A percentile compares a stretch with the other conserved stretches of the same genome.
Evolutionary conservation across 2,329 filamentous ascomycete genomes (phyloP).

Genomic region (Ustilaginoidea virens): DNA sequence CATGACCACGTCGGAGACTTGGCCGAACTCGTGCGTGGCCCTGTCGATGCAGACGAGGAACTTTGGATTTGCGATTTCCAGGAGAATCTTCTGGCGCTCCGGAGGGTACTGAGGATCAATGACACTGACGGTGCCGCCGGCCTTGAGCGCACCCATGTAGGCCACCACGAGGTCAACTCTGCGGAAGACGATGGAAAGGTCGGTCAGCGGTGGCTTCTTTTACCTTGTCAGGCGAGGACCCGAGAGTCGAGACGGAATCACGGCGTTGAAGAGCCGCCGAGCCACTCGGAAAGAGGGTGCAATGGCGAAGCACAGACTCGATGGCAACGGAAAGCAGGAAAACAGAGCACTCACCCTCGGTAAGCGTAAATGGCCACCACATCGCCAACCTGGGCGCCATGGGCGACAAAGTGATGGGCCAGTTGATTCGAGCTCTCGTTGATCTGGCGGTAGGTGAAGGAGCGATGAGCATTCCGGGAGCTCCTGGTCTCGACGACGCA

Average conservation of each 20-base stretch:
- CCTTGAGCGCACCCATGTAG: slow-evolving; percentile 53
- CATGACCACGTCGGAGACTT: slow-evolving; percentile 32
- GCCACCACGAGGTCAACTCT: slow-evolving; percentile 46
- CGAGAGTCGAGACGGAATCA: not conserved
- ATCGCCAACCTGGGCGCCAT: slow-evolving; percentile 63
- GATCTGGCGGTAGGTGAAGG: slow-evolving; percentile 76
- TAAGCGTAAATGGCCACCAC: slow-evolving; percentile 90
- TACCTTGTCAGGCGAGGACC: not conserved
- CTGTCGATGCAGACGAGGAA: slow-evolving; percentile 54
- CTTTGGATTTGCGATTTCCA: slow-evolving; percentile 63
- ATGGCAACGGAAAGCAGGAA: too few relatives aligned
- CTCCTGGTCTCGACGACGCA: slow-evolving; percentile 35
- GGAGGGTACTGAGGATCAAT: slow-evolving; percentile 48
- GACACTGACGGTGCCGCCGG: slow-evolving; percentile 47
- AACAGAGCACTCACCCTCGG: too few relatives aligned
- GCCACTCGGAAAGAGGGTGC: slow-evolving; percentile 49
- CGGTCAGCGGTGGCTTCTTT: not conserved
- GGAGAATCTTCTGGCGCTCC: slow-evolving; percentile 36
- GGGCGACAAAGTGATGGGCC: slow-evolving; percentile 61
- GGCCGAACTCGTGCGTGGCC: slow-evolving; percentile 39
- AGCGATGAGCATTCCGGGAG: slow-evolving; percentile 33
- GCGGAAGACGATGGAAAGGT: not conserved
- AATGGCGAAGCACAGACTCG: too few relatives aligned
- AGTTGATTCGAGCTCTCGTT: slow-evolving; percentile 69
- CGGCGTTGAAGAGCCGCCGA: slow-evolving; percentile 50